Percentiles rank a stretch among this genome's conserved stretches.
Conservation (phyloP, 441 rosid genomes). For the Corymbia calophylla region DNA sequence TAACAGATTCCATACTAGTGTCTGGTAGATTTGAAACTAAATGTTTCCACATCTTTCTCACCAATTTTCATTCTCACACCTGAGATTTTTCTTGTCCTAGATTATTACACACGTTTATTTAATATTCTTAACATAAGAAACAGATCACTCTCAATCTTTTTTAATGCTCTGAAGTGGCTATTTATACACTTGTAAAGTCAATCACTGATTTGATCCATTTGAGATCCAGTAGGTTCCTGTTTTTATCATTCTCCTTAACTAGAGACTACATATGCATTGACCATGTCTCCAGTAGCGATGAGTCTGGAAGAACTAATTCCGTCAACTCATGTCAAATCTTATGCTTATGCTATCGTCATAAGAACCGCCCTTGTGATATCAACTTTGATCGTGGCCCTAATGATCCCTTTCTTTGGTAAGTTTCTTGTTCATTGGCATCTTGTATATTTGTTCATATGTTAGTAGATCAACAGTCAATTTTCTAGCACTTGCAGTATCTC, state of each 20-base stretch:
- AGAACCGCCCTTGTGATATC: slow-evolving; percentile 66
- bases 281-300: slow-evolving; percentile 87
- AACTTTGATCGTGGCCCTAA: slow-evolving; percentile 65
- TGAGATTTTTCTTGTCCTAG: neutral
- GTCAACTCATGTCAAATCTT: slow-evolving; percentile 37
- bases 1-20: neutral
- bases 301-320: slow-evolving; percentile 90
- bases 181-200: neutral
- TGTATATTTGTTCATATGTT: neutral
- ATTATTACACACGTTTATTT: neutral
- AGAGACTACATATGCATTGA: slow-evolving; percentile 60
- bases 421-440: neutral
- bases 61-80: neutral
- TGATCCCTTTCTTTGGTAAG: slow-evolving; percentile 82
- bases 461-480: neutral
- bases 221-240: neutral
- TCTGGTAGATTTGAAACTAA: neutral
- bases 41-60: neutral
- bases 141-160: neutral
- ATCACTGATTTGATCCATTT: neutral
- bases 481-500: neutral
- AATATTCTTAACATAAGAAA: neutral
- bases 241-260: slow-evolving; percentile 21
- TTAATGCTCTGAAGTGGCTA: neutral
- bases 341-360: slow-evolving; percentile 46